Base-by-base conservation (phyloP, 2,329 filamentous ascomycete genomes). In the Colletotrichum chrysophilum region DNA sequence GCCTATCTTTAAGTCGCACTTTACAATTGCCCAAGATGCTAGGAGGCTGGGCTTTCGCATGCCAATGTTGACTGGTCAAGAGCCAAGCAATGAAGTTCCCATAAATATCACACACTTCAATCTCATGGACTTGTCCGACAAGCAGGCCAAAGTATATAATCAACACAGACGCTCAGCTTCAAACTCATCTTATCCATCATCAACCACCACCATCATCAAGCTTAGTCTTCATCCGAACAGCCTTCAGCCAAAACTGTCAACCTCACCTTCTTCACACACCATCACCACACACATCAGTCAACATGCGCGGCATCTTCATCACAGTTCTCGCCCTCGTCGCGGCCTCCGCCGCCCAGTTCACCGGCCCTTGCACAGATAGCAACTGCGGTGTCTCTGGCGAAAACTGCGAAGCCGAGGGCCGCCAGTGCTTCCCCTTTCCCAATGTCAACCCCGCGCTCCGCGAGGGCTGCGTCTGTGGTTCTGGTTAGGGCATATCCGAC, bases 371-470 rank as follows among this genome's bases (percentile, higher is more conserved):
- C 58, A 65, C 16, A 28, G 70, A 76, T 36, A 28, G 13, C 58
- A 71, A 71, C 74, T 76, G 74, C 43, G 74, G 74, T 43, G 28
- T 28, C n/a, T 30, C 43, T 30, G 65, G 74, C 24, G 64, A 73
- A 21, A 61, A 76, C 58, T 76, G 74, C 64, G 58, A 76, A 21
- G 58, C 24, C 21, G 62, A 76, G n/a, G 74, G 74, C 18, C 74
- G 64, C 24, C 70, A 76, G 14, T 76, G 74, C 64, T 76, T 73
- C 21, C 74, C 74, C 10, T 76, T 76, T 14, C 74, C 74, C 74
- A 73, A 74, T 34, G 66, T 68, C 18, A 56, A 56, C 28, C 74
- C 74, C 18, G 74, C 70, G 18, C 70, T 76, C 7, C 74, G 74
- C 12, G 43, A 76, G 43, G 74, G 74, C 32, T 76, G 74, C 28